phyloP scores from a whole-genome alignment of 176 grass and related monocot genomes.

The Thinopyrum elongatum region DNA sequence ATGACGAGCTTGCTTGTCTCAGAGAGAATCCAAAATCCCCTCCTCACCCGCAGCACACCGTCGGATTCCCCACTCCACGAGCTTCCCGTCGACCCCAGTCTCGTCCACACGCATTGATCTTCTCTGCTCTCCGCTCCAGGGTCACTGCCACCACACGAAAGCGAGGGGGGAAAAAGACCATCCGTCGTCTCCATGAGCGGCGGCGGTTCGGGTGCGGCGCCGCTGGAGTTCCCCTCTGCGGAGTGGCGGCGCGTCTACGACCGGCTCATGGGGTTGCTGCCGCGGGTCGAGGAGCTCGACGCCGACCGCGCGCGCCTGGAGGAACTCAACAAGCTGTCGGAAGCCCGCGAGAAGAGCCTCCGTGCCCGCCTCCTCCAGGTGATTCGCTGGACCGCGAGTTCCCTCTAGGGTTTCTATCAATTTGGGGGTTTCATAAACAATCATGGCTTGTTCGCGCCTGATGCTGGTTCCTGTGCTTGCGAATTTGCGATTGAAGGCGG shows the following conservation, averaged over 20 bases:
- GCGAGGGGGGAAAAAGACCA: no score
- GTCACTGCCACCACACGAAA: no score
- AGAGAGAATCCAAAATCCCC: not conserved
- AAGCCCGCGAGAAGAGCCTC: not conserved
- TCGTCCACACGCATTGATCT: no score
- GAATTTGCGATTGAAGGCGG: not conserved
- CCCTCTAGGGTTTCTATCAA: not conserved
- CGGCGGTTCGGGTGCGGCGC: not conserved
- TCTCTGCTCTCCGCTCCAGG: no score
- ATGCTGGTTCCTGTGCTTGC: conserved; percentile 8
- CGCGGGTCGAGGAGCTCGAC: conserved; percentile 26
- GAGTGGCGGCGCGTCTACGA: conserved; percentile 30
- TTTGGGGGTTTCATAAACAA: no score
- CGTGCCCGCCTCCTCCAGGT: not conserved
- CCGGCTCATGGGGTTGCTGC: conserved; percentile 29
- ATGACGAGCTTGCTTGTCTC: not conserved
- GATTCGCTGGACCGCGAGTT: no score
- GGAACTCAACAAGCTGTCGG: conserved; percentile 1
- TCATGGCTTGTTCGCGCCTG: not conserved
- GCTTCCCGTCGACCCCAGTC: not conserved
- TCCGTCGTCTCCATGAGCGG: conserved; percentile 2
- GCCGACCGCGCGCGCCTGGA: conserved; percentile 21
- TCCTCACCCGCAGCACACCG: not conserved
- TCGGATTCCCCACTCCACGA: not conserved
- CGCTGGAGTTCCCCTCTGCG: not conserved